These are phyloP conservation scores for Ordospora colligata DNA, from an alignment of 371 early-diverging fungal genomes.

Conservation along the genomic window DNA sequence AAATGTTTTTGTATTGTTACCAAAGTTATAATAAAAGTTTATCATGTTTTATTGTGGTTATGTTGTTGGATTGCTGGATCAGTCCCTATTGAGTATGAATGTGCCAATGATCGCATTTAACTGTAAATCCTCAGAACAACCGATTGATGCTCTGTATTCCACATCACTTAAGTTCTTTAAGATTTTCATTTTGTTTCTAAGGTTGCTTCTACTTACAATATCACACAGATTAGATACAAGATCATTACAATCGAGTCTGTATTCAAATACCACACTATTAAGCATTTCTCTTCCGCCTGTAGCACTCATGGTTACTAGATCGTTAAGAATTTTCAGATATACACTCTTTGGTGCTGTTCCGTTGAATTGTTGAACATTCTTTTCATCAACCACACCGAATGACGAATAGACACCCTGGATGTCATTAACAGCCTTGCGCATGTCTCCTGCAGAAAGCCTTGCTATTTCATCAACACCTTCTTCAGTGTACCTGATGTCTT, in stretches of 20 bases:
- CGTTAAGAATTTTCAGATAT: conserved; percentile 30
- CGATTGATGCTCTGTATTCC: conserved; percentile 47
- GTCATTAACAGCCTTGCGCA: conserved; percentile 80
- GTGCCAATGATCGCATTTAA: conserved; percentile 43
- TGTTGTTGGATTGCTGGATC: neutral
- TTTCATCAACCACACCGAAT: conserved; percentile 14
- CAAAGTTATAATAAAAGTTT: neutral
- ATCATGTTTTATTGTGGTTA: neutral
- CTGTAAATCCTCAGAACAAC: conserved; percentile 59
- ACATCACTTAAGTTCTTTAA: conserved; percentile 50
- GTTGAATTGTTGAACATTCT: conserved; percentile 44
- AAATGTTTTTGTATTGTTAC: neutral
- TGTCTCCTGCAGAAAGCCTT: conserved; percentile 75
- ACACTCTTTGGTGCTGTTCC: conserved; percentile 11
- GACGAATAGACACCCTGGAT: conserved; percentile 53
- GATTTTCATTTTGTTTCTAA: conserved; percentile 44
- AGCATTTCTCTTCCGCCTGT: neutral
- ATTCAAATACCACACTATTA: neutral
- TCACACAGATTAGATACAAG: conserved; percentile 39
- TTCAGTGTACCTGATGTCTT: conserved; percentile 63
- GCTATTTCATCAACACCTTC: conserved; percentile 72
- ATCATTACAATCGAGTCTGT: conserved; percentile 14
- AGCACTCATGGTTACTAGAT: conserved; percentile 23
- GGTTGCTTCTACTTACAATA: conserved; percentile 14
- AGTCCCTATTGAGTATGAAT: conserved; percentile 40